phyloP scores from a whole-genome alignment of 164 flowering plant species.

The Dillenia turbinata region DNA sequence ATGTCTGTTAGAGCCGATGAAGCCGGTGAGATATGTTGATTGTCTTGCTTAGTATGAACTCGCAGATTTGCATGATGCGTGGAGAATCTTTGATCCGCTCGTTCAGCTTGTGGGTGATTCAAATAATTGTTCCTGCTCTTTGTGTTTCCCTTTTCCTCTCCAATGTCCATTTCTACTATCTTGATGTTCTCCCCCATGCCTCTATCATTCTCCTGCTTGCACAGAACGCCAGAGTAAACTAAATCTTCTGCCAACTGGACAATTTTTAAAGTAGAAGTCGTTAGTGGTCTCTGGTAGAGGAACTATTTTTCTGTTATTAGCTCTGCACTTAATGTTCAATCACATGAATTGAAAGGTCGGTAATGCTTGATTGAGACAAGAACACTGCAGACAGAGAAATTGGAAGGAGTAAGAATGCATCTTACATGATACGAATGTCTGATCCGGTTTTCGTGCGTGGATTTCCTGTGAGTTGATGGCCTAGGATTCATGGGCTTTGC shows the following conservation, averaged over 20 bases:
- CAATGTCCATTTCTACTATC: conserved; percentile 80
- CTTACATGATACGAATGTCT: conserved; percentile 47
- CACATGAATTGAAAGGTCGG: too few relatives aligned
- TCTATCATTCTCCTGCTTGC: conserved; percentile 49
- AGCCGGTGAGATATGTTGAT: conserved; percentile 52
- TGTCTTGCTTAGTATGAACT: conserved; percentile 37
- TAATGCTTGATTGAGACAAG: too few relatives aligned
- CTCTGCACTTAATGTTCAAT: too few relatives aligned
- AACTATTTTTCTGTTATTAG: too few relatives aligned
- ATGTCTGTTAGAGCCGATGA: conserved; percentile 67
- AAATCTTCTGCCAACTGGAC: neutral
- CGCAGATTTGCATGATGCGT: conserved; percentile 26
- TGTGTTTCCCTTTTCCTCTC: conserved; percentile 41
- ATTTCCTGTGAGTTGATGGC: conserved; percentile 43
- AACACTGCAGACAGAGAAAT: neutral
- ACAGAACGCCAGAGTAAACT: conserved; percentile 2
- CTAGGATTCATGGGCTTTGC: conserved; percentile 29
- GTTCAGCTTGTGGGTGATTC: conserved; percentile 33
- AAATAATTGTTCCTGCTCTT: conserved; percentile 62
- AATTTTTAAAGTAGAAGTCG: too few relatives aligned
- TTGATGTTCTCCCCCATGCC: conserved; percentile 77
- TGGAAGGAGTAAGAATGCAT: neutral
- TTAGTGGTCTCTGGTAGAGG: too few relatives aligned
- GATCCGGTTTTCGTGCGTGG: conserved; percentile 40
- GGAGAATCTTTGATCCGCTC: conserved; percentile 43